Conservation (phyloP, 495 filamentous ascomycete genomes). For the Hypomontagnella submonticulosa region DNA sequence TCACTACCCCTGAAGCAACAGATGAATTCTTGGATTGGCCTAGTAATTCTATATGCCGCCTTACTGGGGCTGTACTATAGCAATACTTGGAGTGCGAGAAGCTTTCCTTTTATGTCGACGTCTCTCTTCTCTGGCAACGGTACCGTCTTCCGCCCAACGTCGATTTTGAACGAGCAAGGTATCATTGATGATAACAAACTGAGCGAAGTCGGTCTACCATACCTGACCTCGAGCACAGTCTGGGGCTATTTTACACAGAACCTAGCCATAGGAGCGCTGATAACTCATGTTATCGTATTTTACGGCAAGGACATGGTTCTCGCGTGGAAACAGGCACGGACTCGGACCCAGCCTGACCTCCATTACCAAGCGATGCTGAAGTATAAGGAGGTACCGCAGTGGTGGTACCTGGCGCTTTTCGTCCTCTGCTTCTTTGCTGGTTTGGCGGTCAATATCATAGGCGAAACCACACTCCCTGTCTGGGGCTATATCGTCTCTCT, state of each 20-base stretch:
- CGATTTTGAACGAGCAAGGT: slow-evolving; percentile 26
- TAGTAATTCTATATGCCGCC: slow-evolving; percentile 53
- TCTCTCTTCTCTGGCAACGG: slow-evolving; percentile 24
- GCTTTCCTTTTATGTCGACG: slow-evolving; percentile 62
- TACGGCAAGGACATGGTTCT: slow-evolving; percentile 32
- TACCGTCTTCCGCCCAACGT: slow-evolving; percentile 24
- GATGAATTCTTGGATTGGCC: slow-evolving; percentile 59
- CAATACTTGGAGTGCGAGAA: slow-evolving; percentile 61
- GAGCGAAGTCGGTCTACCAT: slow-evolving; percentile 25
- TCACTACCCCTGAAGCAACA: slow-evolving; percentile 49
- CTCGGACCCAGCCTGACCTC: slow-evolving; percentile 22
- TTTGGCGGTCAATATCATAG: slow-evolving; percentile 58
- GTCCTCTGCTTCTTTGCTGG: slow-evolving; percentile 61
- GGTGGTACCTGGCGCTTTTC: slow-evolving; percentile 64
- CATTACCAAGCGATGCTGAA: slow-evolving; percentile 34
- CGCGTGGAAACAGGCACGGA: slow-evolving; percentile 33
- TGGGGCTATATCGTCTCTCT: slow-evolving; percentile 66
- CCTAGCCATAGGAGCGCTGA: slow-evolving; percentile 26
- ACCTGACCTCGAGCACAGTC: slow-evolving; percentile 25
- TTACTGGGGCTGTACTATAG: slow-evolving; percentile 60
- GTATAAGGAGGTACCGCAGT: slow-evolving; percentile 56
- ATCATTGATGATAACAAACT: slow-evolving; percentile 20
- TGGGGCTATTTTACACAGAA: slow-evolving; percentile 34
- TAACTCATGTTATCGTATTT: slow-evolving; percentile 31
- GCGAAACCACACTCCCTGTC: slow-evolving; percentile 62